Base-by-base conservation (phyloP, 2,329 filamentous ascomycete species). In the Didymella pinodella region DNA sequence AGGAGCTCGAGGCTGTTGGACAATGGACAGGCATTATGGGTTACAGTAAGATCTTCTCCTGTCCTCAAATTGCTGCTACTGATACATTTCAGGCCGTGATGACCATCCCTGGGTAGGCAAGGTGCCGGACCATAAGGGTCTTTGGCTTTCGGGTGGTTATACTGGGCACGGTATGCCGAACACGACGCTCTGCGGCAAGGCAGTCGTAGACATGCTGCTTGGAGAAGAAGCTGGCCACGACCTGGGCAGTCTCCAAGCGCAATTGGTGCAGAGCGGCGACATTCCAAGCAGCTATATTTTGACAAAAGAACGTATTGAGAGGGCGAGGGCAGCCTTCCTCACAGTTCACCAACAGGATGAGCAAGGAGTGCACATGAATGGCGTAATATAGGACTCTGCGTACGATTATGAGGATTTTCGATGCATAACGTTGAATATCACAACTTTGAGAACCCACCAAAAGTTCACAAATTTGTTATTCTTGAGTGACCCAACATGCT, bases 11-110 rank as follows among this genome's bases (percentile, higher is more conserved):
- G 48, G 82, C 83, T 2, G 77, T 74, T 4, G 74, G 78, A 47
- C 77, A 85, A 71, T 94, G 91, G 91, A 91, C 89, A 1, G 91
- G 91, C 0, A 90, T 93, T 65, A 93, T 93, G 90, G 90, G 88
- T 0, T 93, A 87, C 75, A 62, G 62, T 50, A 56, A 31, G 47
- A 5, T 25, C 8, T 20, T 22, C 16, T 50, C 44, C 14, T 22
- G 16, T 26, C 22, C 12, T 14, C 12, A 25, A 11, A 2, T 11
- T 18, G 34, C 20, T 3, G 32, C 31, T 10, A 28, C 52, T 54
- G 7, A 54, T 10, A 7, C 2, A 10, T 10, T 20, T 3, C 3
- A 54, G 52, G 48, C 28, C 79, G 86, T 7, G 91, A 93, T 72
- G 79, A 83, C 0, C 75, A 83, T 49, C 90, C 91, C 0, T 93